phyloP scores from a whole-genome alignment of 2,329 filamentous ascomycete genomes.

The Mycosphaerelloides madeirae region DNA sequence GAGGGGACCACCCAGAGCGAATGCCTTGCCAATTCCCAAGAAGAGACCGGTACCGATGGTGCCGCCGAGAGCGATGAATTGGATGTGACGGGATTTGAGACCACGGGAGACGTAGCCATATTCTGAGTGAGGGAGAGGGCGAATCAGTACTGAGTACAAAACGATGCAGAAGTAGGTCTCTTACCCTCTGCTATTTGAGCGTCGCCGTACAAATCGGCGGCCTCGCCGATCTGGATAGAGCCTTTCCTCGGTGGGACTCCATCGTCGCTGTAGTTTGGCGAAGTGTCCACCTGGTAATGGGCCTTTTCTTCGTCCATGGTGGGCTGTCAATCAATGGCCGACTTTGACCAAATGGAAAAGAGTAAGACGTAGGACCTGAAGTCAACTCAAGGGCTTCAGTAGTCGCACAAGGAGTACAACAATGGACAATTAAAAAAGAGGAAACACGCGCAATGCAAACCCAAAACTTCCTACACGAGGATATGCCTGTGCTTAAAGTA shows the following conservation, averaged over 20 bases:
- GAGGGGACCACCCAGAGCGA: slow-evolving; percentile 13
- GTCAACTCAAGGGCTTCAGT: no score
- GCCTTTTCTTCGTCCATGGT: slow-evolving; percentile 14
- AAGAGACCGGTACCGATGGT: slow-evolving; percentile 1
- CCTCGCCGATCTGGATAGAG: slow-evolving; percentile 37
- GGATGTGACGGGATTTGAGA: slow-evolving; percentile 52
- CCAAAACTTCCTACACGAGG: no score
- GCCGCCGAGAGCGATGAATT: slow-evolving; percentile 51
- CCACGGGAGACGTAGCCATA: slow-evolving; percentile 50
- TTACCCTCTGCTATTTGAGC: slow-evolving; percentile 43
- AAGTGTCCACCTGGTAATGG: slow-evolving; percentile 5
- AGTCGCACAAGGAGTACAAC: no score
- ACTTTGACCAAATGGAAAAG: background rate
- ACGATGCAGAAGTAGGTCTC: background rate
- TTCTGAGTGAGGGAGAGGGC: slow-evolving; percentile 19
- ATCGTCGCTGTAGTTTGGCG: background rate
- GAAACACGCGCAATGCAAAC: no score
- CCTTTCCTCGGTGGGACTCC: slow-evolving; percentile 8
- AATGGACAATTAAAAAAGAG: no score
- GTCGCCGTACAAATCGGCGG: slow-evolving; percentile 51
- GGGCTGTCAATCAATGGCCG: background rate
- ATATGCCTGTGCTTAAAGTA: background rate
- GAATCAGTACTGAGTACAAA: no score
- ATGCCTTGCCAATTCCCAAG: slow-evolving; percentile 15
- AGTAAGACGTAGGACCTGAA: no score